Evolutionary conservation across 2,329 filamentous ascomycete genomes (phyloP).

Genomic region (Keithomyces neogunnii): DNA sequence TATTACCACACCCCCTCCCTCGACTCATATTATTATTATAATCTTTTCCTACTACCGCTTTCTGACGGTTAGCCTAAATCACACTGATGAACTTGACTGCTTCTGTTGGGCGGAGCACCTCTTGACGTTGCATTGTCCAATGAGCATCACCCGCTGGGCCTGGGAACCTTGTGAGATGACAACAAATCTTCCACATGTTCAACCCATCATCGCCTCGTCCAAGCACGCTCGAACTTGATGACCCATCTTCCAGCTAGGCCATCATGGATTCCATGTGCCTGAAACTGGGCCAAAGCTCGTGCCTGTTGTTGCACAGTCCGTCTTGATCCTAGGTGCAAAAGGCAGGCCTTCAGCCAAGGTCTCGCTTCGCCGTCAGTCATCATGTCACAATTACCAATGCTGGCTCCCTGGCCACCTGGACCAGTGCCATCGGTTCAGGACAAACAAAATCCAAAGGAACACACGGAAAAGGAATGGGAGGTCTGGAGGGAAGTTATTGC

Average conservation of each 20-base stretch:
- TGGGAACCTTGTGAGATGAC: too few relatives aligned
- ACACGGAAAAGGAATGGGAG: slow-evolving; percentile 27
- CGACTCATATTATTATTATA: too few relatives aligned
- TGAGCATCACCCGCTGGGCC: too few relatives aligned
- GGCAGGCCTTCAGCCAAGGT: neutral
- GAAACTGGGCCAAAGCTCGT: neutral
- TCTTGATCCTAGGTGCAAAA: neutral
- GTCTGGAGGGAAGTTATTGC: slow-evolving; percentile 22
- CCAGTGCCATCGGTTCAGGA: slow-evolving; percentile 14
- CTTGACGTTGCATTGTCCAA: too few relatives aligned
- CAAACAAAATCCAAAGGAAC: slow-evolving; percentile 22
- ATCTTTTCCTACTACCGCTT: too few relatives aligned
- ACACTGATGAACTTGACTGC: too few relatives aligned
- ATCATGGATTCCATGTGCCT: slow-evolving; percentile 4
- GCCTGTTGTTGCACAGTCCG: neutral
- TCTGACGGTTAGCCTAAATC: too few relatives aligned
- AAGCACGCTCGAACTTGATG: neutral
- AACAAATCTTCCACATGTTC: neutral
- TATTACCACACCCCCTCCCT: too few relatives aligned
- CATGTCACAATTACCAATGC: slow-evolving; percentile 18
- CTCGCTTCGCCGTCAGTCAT: neutral
- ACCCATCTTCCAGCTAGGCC: slow-evolving; percentile 1
- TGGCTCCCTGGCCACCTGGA: slow-evolving; percentile 26
- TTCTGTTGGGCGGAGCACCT: too few relatives aligned
- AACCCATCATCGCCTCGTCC: slow-evolving; percentile 1